Percentiles rank a stretch among this genome's conserved stretches.
phyloP scores from a whole-genome alignment of 2,329 filamentous ascomycete genomes.

The Cercospora janseana region DNA sequence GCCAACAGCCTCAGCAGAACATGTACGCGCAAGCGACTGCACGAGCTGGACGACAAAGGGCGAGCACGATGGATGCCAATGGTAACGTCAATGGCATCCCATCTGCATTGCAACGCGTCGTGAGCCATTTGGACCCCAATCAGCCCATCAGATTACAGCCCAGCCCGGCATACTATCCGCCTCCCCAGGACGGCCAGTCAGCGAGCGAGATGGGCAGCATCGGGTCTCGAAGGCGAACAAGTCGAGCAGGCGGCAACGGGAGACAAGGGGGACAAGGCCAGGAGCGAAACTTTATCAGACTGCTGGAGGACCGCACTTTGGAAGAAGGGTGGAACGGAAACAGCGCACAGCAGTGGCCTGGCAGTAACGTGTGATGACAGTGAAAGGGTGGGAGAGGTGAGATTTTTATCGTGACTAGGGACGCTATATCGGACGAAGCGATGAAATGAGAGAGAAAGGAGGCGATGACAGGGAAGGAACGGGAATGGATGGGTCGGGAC shows the following conservation, averaged over 20 bases:
- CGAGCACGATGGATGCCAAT: conserved; percentile 91
- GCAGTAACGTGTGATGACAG: conserved; percentile 13
- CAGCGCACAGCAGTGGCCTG: conserved; percentile 14
- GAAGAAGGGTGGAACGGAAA: conserved; percentile 69
- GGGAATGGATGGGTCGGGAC: too few relatives aligned
- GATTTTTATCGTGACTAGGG: neutral
- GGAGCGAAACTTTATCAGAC: conserved; percentile 83
- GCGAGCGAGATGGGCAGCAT: conserved; percentile 64
- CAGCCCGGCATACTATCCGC: conserved; percentile 95
- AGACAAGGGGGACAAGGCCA: conserved; percentile 53
- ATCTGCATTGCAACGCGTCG: conserved; percentile 86
- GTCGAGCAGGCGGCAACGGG: conserved; percentile 45
- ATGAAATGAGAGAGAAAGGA: neutral
- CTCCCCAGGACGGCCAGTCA: conserved; percentile 77
- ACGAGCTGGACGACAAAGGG: conserved; percentile 77
- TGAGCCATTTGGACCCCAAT: conserved; percentile 91
- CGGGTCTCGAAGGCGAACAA: conserved; percentile 62
- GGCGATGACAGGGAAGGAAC: too few relatives aligned
- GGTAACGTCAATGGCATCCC: conserved; percentile 92
- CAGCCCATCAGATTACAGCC: conserved; percentile 92
- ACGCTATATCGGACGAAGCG: too few relatives aligned
- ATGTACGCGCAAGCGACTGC: conserved; percentile 73
- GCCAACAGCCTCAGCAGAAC: conserved; percentile 62
- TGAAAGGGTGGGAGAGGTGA: too few relatives aligned
- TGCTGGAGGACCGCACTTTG: conserved; percentile 86